phyloP scores from a whole-genome alignment of 176 grass and related monocot genomes.

The Aegilops speltoides region DNA sequence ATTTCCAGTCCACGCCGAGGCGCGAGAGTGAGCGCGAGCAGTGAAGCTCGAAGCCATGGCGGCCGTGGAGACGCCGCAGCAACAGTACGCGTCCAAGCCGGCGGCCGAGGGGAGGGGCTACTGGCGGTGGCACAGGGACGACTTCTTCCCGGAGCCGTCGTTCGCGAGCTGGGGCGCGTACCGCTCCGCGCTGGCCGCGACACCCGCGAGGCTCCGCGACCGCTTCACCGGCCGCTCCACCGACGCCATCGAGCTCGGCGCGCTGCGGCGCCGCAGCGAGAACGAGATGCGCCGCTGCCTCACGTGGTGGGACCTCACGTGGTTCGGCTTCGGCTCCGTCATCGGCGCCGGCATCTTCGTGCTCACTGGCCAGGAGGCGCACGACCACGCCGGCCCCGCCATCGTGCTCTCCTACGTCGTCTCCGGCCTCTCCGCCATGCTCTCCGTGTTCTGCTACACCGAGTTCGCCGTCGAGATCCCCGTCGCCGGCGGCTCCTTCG shows the following conservation, averaged over 20 bases:
- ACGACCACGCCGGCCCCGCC: constrained; percentile 80
- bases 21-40: not conserved
- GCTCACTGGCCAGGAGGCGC: constrained; percentile 79
- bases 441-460: constrained; percentile 95
- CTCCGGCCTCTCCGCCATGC: constrained; percentile 83
- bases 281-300: constrained; percentile 90
- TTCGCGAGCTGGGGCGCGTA: constrained; percentile 81
- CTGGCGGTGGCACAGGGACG: constrained; percentile 81
- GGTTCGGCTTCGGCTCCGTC: constrained; percentile 92
- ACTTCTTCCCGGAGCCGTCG: constrained; percentile 95
- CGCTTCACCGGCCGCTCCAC: constrained; percentile 66
- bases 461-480: constrained; percentile 97
- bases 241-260: constrained; percentile 60
- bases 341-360: constrained; percentile 96
- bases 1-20: not conserved
- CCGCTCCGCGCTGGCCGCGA: constrained; percentile 41
- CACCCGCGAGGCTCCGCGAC: constrained; percentile 50
- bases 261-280: constrained; percentile 71
- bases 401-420: constrained; percentile 82
- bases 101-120: constrained; percentile 30
- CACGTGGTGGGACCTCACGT: constrained; percentile 96
- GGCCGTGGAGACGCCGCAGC: not conserved
- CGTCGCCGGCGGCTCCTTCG: constrained; percentile 74
- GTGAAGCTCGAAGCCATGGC: constrained; percentile 3
- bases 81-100: not conserved